Evolutionary conservation across 768 basidiomycete genomes (phyloP), one percentile per base, ranked within the genome.

Genomic region (Trametes sanguinea): DNA sequence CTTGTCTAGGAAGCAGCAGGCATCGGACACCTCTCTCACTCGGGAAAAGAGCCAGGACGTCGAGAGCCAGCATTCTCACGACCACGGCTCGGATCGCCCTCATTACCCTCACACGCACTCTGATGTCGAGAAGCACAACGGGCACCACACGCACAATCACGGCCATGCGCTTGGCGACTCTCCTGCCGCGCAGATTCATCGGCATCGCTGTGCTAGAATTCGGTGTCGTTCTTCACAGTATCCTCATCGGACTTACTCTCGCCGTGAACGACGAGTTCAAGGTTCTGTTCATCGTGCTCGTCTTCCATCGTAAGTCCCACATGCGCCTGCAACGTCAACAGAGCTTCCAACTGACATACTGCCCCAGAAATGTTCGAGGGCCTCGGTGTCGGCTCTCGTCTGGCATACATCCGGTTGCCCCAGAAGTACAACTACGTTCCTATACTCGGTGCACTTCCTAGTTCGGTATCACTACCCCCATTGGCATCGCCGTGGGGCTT

Each of bases 191-290:
- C 94, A 95, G 72, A 74, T 95, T 95, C 40, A 80, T 97, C 50
- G 95, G 94, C 13, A 82, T 99, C 50, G 92, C 84, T 37, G 95
- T 98, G 60, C 79, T 99, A 50, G 96, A 99, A 72, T 96, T 97
- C 68, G 96, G 96, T 67, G 93, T 98, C 33, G 73, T 94, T 5
- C 74, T 98, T 35, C 95, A 95, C 70, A 94, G 92, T 73, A 69
- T 94, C 6, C 80, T 96, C 51, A 90, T 97, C 63, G 95, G 95
- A 0, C 77, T 98, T 35, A 95, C 96, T 0, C 83, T 98, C 43
- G 95, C 94, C n/a, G 92, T 95, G n/a, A 86, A 88, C 67, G 75
- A 81, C 4, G 72, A 83, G 39, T 97, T 98, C 77, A 92, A 84
- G 65, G 75, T 89, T 16, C 83, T 99, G n/a, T 94, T 97, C 72